Percentiles rank a stretch among this genome's conserved stretches.
phyloP scores from a whole-genome alignment of 2,329 filamentous ascomycete genomes.

The Lachnellula subtilissima region DNA sequence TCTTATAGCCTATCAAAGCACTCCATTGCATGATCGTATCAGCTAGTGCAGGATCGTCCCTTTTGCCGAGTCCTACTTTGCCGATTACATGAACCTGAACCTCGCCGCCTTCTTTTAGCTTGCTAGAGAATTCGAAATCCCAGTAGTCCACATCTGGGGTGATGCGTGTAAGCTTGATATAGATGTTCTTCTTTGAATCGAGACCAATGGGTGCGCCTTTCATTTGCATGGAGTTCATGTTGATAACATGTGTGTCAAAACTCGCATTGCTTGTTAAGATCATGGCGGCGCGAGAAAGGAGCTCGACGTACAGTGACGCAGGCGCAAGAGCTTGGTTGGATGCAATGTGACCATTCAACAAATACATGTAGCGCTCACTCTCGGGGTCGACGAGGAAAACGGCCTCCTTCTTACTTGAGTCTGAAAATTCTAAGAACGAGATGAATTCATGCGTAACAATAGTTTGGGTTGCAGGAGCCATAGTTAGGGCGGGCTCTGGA shows the following conservation, averaged over 20 bases:
- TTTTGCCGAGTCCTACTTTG: neutral
- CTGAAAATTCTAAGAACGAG: constrained; percentile 30
- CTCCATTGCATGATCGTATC: neutral
- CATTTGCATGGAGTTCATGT: constrained; percentile 1
- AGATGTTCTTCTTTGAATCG: neutral
- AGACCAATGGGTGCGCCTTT: constrained; percentile 1
- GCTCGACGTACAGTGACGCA: constrained; percentile 5
- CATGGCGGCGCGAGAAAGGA: constrained; percentile 5
- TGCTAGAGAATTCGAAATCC: neutral
- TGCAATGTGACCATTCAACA: constrained; percentile 36
- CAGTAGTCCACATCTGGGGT: neutral
- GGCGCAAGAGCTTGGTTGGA: constrained; percentile 18
- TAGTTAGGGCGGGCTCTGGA: constrained; percentile 5
- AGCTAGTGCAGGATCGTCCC: neutral
- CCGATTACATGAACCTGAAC: neutral
- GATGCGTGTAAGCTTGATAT: neutral
- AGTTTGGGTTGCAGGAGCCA: neutral
- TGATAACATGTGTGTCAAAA: neutral
- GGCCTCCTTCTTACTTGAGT: constrained; percentile 23
- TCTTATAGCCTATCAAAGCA: constrained; percentile 18
- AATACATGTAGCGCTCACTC: constrained; percentile 31
- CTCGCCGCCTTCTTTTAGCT: neutral
- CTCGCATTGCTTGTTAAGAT: neutral
- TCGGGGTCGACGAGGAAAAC: constrained; percentile 41
- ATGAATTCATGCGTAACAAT: constrained; percentile 21